Evolutionary conservation across 2,329 filamentous ascomycete genomes (phyloP).

Genomic region (Clonostachys rhizophaga): DNA sequence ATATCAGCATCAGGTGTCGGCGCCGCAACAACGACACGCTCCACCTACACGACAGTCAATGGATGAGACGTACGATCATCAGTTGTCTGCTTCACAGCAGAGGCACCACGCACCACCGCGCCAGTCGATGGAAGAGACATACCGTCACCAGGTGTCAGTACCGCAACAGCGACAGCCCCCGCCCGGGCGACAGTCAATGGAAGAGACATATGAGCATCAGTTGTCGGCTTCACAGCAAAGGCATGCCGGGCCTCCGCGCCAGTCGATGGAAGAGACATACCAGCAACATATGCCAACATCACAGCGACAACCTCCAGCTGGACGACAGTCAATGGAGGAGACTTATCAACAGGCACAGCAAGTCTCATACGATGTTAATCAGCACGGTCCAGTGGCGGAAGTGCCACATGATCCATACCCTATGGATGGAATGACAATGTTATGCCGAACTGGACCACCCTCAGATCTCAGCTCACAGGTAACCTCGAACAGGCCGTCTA

Average conservation of each 20-base stretch:
- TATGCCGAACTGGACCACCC: slow-evolving; percentile 70
- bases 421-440: slow-evolving; percentile 94
- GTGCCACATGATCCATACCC: slow-evolving; percentile 93
- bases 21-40: too few relatives aligned
- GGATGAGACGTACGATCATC: too few relatives aligned
- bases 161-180: too few relatives aligned
- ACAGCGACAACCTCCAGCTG: slow-evolving; percentile 6
- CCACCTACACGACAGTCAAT: too few relatives aligned
- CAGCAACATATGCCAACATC: too few relatives aligned
- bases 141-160: too few relatives aligned
- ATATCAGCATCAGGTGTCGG: slow-evolving; percentile 8
- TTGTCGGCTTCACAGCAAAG: too few relatives aligned
- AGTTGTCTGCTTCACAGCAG: not conserved
- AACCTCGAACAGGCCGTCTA: slow-evolving; percentile 68
- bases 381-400: slow-evolving; percentile 56
- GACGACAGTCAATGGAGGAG: slow-evolving; percentile 13
- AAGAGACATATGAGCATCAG: too few relatives aligned
- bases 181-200: not conserved
- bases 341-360: slow-evolving; percentile 12
- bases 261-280: too few relatives aligned
- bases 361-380: slow-evolving; percentile 38
- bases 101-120: slow-evolving; percentile 8
- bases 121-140: too few relatives aligned
- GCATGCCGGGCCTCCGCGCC: too few relatives aligned
- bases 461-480: slow-evolving; percentile 47